Percentiles rank a stretch among this genome's conserved stretches.
phyloP scores from a whole-genome alignment of 805 yeast species.

The Suhomyces sp. region DNA sequence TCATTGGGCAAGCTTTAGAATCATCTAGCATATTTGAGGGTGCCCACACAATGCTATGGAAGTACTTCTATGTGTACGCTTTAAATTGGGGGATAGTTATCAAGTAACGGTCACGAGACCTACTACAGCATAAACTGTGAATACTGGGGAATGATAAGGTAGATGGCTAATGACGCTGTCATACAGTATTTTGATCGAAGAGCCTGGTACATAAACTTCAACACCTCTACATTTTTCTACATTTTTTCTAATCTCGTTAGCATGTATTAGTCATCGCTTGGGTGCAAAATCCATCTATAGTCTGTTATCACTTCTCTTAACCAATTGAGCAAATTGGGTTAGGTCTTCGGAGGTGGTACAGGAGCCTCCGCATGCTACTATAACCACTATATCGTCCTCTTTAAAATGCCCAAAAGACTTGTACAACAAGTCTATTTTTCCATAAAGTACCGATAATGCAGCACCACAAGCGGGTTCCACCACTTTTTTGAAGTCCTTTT shows the following conservation, averaged over 20 bases:
- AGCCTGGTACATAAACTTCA: no score
- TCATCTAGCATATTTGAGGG: neutral
- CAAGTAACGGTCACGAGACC: neutral
- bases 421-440: slow-evolving; percentile 27
- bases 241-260: neutral
- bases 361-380: slow-evolving; percentile 56
- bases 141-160: neutral
- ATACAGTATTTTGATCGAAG: no score
- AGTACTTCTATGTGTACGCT: neutral
- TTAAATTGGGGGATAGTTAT: neutral
- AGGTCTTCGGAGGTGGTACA: slow-evolving; percentile 17
- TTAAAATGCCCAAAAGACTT: slow-evolving; percentile 24
- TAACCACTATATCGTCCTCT: slow-evolving; percentile 45
- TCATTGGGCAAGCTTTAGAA: neutral
- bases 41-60: no score
- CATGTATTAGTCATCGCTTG: neutral
- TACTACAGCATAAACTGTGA: neutral
- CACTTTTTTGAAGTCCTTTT: slow-evolving; percentile 47
- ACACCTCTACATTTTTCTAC: neutral
- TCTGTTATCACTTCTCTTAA: slow-evolving; percentile 10
- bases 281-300: slow-evolving; percentile 3
- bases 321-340: slow-evolving; percentile 11
- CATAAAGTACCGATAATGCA: slow-evolving; percentile 53
- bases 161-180: no score
- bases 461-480: slow-evolving; percentile 79